Evolutionary conservation across 2,329 filamentous ascomycete species (phyloP).

Genomic region (Talaromyces sp.): DNA sequence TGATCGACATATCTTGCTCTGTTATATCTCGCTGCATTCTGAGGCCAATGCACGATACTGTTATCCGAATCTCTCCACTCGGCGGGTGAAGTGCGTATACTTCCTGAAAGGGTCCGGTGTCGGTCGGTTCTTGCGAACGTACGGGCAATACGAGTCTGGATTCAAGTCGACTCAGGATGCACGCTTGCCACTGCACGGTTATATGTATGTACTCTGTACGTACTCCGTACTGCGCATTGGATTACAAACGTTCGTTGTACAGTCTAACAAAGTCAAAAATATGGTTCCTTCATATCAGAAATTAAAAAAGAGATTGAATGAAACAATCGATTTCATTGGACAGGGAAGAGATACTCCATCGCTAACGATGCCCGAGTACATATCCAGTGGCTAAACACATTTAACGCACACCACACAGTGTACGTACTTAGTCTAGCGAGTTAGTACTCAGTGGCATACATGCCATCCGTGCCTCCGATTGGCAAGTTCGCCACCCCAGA

Average conservation of each 20-base stretch:
- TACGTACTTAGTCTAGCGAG: too few species aligned
- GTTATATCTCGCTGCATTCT: neutral
- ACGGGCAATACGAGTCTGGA: neutral
- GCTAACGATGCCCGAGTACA: neutral
- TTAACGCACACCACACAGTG: too few species aligned
- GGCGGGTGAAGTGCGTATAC: too few species aligned
- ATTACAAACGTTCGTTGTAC: neutral
- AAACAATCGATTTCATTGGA: neutral
- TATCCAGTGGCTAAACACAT: neutral
- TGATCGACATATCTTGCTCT: neutral
- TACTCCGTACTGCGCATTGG: neutral
- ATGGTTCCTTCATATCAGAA: neutral
- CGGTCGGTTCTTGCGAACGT: neutral
- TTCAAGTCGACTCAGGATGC: neutral
- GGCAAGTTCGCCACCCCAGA: slow-evolving; percentile 13
- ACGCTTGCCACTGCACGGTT: neutral
- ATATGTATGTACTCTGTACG: neutral
- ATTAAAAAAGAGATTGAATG: neutral
- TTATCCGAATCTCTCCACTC: neutral
- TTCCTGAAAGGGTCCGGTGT: neutral
- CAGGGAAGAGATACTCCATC: neutral
- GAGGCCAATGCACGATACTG: neutral
- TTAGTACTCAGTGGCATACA: neutral
- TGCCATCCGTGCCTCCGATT: neutral
- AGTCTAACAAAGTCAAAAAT: neutral